Evolutionary conservation across 805 yeast species (phyloP).

Genomic region (Nakazawaea laoshanensis): DNA sequence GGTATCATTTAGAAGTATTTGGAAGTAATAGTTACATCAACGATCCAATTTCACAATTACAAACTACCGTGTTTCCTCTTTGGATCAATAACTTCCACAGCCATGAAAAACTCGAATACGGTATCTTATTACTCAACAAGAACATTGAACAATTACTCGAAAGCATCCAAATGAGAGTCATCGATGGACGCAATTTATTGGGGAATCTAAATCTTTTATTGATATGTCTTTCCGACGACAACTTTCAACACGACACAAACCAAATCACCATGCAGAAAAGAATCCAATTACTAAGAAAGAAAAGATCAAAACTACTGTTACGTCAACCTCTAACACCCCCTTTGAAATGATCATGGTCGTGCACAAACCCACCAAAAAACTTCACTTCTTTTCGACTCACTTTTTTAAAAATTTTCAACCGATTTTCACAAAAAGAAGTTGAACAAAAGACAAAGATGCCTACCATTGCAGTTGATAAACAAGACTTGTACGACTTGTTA

Average conservation of each 20-base stretch:
- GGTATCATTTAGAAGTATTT: constrained; percentile 38
- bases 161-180: constrained; percentile 18
- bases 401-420: constrained; percentile 1
- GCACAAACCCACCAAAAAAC: neutral
- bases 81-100: constrained; percentile 25
- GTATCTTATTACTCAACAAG: constrained; percentile 33
- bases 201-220: constrained; percentile 25
- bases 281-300: constrained; percentile 2
- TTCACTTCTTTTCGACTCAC: neutral
- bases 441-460: constrained; percentile 52
- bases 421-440: neutral
- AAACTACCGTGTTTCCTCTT: constrained; percentile 35
- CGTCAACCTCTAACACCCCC: constrained; percentile 1
- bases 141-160: constrained; percentile 36
- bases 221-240: constrained; percentile 19
- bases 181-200: constrained; percentile 22
- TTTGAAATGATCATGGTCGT: constrained; percentile 1
- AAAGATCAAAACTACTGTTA: constrained; percentile 1
- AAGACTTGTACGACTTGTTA: constrained; percentile 76
- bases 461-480: constrained; percentile 91
- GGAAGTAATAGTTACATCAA: constrained; percentile 41
- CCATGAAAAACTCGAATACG: constrained; percentile 40
- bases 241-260: neutral
- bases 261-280: constrained; percentile 2
- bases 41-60: constrained; percentile 36